Evolutionary conservation across 805 yeast species (phyloP), one percentile per base, ranked within the genome.

Genomic region (Limtongia smithiae): DNA sequence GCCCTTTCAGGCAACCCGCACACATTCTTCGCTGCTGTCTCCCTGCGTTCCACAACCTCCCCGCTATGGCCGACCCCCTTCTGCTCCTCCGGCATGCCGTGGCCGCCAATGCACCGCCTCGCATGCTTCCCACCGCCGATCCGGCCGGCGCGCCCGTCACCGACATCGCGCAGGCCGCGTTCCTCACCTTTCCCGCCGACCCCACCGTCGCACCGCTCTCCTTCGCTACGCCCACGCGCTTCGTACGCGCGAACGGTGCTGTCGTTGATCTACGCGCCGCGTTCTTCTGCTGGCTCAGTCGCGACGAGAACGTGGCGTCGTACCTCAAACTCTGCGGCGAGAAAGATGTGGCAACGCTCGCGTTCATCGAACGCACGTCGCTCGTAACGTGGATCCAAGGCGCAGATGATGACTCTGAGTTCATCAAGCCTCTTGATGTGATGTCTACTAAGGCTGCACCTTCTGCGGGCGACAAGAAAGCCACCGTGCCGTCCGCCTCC

Each of bases 361-460:
- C 86, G 49, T 90, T 91, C 63, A 68, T 86, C 64, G 95, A 88
- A 60, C 81, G 94, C 68, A 82, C 88, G 7, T 96, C 91, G 63
- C 74, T 91, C 53, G 74, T 83, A 46, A 77, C 86, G 27, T 90
- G 93, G 89, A 74, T 91, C 44, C 77, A 76, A 51, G 96, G 96
- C 3, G 73, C 79, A 18, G 71, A 81, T 2, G 79, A 75, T 33
- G 33, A 40, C 17, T 46, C 54, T 15, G 60, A 56, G 20, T 56
- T 58, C 35, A 44, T 56, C 35, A 30, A 25, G 34, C 22, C 24
- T 15, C 4, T 21, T 5, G 27, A 8, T n/a, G 14, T 7, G 12
- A 7, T 4, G 14, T 6, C 38, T 5, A 11, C 38, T 5, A 17
- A 36, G 15, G 36, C 28, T 39, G 41, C 38, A 21, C 25, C 47